Base-by-base conservation (phyloP, 148 eudicot species). In the Simmondsia chinensis region DNA sequence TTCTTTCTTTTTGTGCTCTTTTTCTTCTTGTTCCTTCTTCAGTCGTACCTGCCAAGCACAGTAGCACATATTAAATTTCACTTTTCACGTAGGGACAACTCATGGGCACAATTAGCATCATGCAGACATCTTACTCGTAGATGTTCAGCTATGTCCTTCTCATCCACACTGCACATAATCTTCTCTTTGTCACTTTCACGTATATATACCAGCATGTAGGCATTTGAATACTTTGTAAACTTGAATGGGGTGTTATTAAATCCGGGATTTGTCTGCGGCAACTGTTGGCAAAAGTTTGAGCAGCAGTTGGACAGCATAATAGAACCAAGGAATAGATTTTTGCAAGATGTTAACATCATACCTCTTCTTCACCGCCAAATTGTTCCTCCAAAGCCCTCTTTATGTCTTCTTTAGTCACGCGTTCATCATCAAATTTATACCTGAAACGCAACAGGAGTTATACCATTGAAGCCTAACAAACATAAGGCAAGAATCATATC, bases 341-440 rank as follows among this genome's bases (percentile, higher is more conserved):
- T n/a, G n/a, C n/a, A n/a, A n/a, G n/a, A n/a, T n/a, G n/a, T n/a
- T n/a, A n/a, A n/a, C 46, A 38, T 17, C 27, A 35, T 56, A 85
- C 97, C 95, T 91, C 97, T 66, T 91, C 97, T 65, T 91, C 97
- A 27, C 97, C 97, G 46, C 97, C 97, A 76, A 73, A 91, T 44
- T 85, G 97, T 65, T 91, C 97, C 52, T 91, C 97, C 56, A 91
- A 49, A 46, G 85, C 95, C 69, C 88, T 70, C 74, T 84, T 89
- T 56, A 63, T 27, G 57, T 89, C 94, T 79, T 85, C 97, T 71
- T 85, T 85, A 23, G 97, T 85, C 41, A 91, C 97, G 5, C 95
- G 73, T 66, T 91, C 97, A 70, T 91, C 97, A 64, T 91, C 97
- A 68, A 91, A 91, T 42, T 85, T 91, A 54, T 64, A 85, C 97